Evolutionary conservation across 805 yeast species (phyloP), one percentile per base, ranked within the genome.

Genomic region (Myxozyma geophila): DNA sequence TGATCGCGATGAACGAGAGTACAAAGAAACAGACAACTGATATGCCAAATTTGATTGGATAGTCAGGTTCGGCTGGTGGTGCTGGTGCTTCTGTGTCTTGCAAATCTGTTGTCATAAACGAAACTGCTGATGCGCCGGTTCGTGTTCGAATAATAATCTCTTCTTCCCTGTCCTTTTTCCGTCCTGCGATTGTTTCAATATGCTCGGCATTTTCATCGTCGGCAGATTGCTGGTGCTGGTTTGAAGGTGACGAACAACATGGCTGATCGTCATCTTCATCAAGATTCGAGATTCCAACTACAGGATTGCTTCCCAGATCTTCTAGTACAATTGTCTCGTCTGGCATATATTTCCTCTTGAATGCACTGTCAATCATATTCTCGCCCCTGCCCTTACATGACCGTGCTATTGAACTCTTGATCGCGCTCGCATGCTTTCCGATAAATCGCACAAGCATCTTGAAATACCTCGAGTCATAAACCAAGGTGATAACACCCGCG

Each of bases 401-500:
- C 48, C 21, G 41, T 13, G 17, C 17, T 8, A 39, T 41, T 4
- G 48, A 13, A 1, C 21, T 40, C 39, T 40, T 40, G 3, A 40
- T 12, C 37, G 56, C 47, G 17, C 4, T 40, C 8, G 12, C 17
- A 7, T 23, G 48, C 23, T 37, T 40, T 8, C 33, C 44, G 17
- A 12, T 19, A 23, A 40, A 53, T 40, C 56, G 35, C 19, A 53
- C 37, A 5, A 39, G 7, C 19, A 53, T 35, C 23, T 56, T 56
- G 48, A 56, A 56, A 10, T 47, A 49, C 21, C 60, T 44, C 21
- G 55, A 51, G 37, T 65, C 68, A 36, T 57, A 63, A 9, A 65
- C 41, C 17, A 59, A 33, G 8, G 68, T 56, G 7, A 53, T 55
- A 15, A 51, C 12, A 23, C 68, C 68, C 2, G 67, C 64, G 5